Conservation (phyloP, 306 rosid genomes). For the Astragalus glycyphyllos region DNA sequence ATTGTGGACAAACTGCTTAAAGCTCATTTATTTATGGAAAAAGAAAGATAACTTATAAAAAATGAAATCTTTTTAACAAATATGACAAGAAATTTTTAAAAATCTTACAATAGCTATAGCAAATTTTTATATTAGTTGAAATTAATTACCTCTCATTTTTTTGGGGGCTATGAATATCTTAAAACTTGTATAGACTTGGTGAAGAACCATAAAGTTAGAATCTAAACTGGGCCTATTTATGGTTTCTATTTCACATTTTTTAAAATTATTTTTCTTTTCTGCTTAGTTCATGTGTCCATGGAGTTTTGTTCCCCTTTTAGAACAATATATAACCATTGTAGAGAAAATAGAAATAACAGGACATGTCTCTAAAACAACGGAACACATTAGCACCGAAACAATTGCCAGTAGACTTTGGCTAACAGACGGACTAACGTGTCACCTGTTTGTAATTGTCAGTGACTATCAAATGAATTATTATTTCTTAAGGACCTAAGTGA, state of each 20-base stretch:
- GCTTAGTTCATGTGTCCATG: conserved; percentile 8
- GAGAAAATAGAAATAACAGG: no score
- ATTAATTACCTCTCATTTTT: not conserved
- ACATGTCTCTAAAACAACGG: no score
- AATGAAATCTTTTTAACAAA: not conserved
- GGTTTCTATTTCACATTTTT: not conserved
- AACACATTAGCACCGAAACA: no score
- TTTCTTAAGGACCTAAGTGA: no score
- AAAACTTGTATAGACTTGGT: not conserved
- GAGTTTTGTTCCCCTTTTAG: conserved; percentile 8
- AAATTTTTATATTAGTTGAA: not conserved
- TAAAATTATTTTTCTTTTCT: conserved; percentile 6
- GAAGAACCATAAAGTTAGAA: not conserved
- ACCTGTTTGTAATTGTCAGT: no score
- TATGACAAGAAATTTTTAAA: not conserved
- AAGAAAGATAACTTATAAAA: not conserved
- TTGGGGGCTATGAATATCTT: not conserved
- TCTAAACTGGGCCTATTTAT: not conserved
- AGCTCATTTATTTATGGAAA: not conserved
- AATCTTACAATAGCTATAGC: not conserved
- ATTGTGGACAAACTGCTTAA: not conserved
- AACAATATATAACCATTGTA: no score
- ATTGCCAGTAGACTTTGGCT: no score
- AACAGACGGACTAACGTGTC: no score
- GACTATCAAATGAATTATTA: no score